Conservation (phyloP, 2,329 filamentous ascomycete genomes). For the Albophoma yamanashiensis region DNA sequence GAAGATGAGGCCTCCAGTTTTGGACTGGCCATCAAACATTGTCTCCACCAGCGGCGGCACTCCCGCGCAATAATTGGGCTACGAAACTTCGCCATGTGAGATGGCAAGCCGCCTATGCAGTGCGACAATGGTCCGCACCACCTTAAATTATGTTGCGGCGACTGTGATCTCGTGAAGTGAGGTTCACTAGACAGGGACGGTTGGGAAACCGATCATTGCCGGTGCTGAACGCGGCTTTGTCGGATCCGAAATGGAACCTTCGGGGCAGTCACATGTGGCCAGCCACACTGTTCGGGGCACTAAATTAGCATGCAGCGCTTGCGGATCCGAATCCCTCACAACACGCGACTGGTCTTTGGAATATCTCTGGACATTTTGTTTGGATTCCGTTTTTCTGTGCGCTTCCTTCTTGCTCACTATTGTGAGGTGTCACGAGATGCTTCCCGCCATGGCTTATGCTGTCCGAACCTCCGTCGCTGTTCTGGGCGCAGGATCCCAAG, state of each 20-base stretch:
- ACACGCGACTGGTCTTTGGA: background rate
- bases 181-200: background rate
- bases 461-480: slow-evolving; percentile 11
- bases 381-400: background rate
- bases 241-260: slow-evolving; percentile 1
- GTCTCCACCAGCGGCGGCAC: background rate
- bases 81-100: too few species aligned
- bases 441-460: background rate
- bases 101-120: background rate
- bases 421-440: background rate
- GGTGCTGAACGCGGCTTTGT: background rate
- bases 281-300: background rate
- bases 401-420: background rate
- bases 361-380: background rate
- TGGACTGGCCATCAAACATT: background rate
- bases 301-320: background rate
- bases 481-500: slow-evolving; percentile 19
- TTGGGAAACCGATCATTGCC: background rate
- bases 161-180: too few species aligned
- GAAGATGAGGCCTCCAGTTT: background rate
- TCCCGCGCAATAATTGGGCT: too few species aligned
- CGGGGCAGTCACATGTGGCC: too few species aligned
- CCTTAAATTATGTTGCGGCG: too few species aligned
- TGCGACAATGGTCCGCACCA: too few species aligned
- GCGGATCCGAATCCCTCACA: background rate